Evolutionary conservation across 1,284 basidiomycete genomes (phyloP), one percentile per base, ranked within the genome.

Genomic region (Cerioporus squamosus): DNA sequence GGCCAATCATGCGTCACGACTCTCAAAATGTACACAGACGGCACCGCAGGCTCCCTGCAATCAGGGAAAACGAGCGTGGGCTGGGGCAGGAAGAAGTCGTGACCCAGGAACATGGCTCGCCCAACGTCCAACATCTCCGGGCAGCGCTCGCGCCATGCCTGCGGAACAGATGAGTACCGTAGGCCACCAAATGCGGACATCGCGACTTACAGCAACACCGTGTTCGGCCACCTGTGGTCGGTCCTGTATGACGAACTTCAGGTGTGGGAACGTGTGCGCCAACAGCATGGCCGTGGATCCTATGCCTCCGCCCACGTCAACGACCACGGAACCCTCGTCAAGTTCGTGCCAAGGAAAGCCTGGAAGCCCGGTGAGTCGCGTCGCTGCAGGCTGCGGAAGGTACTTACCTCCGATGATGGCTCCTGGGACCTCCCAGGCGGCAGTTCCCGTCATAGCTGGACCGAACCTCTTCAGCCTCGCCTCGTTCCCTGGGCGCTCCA

Each of bases 1-100:
- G 89, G 85, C 89, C 89, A 91, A 66, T 91, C 89, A 63, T 91
- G 89, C 20, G 88, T 76, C 48, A 91, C 80, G 9, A 87, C 86
- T 18, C 88, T 83, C 45, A 91, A 76, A 20, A 91, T 74, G 69
- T 86, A 91, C 22, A 90, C 81, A 0, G 86, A 80, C 5, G 87
- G 74, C 18, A 57, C 58, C 7, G 46, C 33, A 2, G 53, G 39
- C 44, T 23, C n/a, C 3, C 15, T 3, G 8, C 42, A 31, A 9
- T 50, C 57, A 46, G 55, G 40, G 40, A 46, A n/a, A 56, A 55
- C 3, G 63, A 68, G 39, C 65, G 67, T 52, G 0, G 84, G 84
- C 66, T 91, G 89, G 1, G 83, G 80, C 5, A 77, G 80, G 68
- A 91, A 90, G 68, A 91, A 91, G 72, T 91, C 88, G 58, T 91